Percentiles rank a stretch among this genome's conserved stretches.
Evolutionary conservation across 1,139 yeast species (phyloP).

Genomic region (Trichomonascaceae sp.): DNA sequence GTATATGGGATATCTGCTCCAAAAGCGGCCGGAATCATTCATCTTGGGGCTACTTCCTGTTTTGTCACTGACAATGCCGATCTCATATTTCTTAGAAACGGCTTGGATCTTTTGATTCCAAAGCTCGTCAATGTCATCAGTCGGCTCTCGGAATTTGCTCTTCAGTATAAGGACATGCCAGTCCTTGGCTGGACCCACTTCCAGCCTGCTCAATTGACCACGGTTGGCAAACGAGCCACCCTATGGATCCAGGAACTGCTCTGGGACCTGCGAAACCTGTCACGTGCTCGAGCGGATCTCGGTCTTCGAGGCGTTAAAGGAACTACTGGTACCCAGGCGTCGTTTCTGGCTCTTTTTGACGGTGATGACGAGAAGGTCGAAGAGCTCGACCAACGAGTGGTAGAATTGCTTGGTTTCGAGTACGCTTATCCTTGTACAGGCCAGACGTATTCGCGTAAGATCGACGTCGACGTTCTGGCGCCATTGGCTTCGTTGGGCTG

Average conservation of each 20-base stretch:
- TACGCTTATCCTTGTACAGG: constrained; percentile 97
- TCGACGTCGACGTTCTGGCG: constrained; percentile 87
- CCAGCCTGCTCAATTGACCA: constrained; percentile 98
- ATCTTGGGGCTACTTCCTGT: constrained; percentile 97
- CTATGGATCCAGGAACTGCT: constrained; percentile 95
- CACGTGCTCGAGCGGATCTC: constrained; percentile 91
- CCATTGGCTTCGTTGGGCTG: constrained; percentile 96
- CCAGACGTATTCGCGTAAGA: constrained; percentile 96
- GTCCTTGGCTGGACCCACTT: constrained; percentile 99
- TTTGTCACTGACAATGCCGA: constrained; percentile 98
- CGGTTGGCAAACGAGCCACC: constrained; percentile 97
- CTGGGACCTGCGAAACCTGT: constrained; percentile 96
- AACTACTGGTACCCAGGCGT: constrained; percentile 98
- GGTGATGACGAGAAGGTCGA: constrained; percentile 97
- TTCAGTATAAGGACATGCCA: constrained; percentile 89
- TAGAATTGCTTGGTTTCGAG: constrained; percentile 87
- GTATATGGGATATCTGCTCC: constrained; percentile 91
- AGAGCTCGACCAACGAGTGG: constrained; percentile 82
- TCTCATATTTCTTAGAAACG: constrained; percentile 90
- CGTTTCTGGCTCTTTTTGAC: constrained; percentile 88
- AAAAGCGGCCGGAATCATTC: constrained; percentile 95
- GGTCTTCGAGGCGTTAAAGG: constrained; percentile 99
- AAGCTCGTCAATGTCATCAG: constrained; percentile 93
- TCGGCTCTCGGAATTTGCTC: constrained; percentile 80
- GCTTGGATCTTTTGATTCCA: constrained; percentile 86